Percentiles rank a stretch among this genome's conserved stretches.
These are phyloP conservation scores for Rutstroemia sp. DNA, from an alignment of 2,329 filamentous ascomycete genomes.

Conservation along the genomic window DNA sequence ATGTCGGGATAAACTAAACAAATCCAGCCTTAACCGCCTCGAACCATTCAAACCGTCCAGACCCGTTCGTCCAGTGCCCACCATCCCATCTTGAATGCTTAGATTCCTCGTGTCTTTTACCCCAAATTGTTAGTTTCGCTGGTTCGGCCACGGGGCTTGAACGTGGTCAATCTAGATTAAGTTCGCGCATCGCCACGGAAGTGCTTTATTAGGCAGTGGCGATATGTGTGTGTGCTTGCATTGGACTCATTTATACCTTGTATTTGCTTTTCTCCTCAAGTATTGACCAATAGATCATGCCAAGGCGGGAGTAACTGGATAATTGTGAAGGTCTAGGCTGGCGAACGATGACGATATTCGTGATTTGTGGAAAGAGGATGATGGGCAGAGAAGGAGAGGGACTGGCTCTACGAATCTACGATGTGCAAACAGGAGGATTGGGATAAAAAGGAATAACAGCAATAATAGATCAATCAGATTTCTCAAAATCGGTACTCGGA, in stretches of 20 bases:
- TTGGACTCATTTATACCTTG: neutral
- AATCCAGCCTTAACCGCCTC: neutral
- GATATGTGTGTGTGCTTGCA: neutral
- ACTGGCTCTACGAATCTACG: neutral
- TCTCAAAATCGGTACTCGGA: neutral
- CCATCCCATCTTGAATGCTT: neutral
- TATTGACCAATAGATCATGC: constrained; percentile 3
- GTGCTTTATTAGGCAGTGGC: neutral
- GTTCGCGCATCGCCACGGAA: neutral
- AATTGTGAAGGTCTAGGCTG: neutral
- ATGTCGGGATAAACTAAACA: neutral
- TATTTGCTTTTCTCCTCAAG: neutral
- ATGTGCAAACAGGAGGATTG: neutral
- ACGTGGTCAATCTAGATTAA: constrained; percentile 9
- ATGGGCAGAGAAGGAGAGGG: neutral
- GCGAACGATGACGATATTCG: neutral
- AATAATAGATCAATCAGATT: neutral
- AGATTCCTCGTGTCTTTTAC: neutral
- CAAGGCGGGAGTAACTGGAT: neutral
- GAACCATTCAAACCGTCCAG: neutral
- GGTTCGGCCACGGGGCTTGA: constrained; percentile 2
- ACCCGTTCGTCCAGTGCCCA: neutral
- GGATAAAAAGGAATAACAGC: neutral
- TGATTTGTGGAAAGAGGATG: too few species aligned
- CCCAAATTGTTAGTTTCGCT: neutral